These are phyloP conservation scores for Claviceps spartinae DNA, from an alignment of 2,329 filamentous ascomycete species.

Conservation along the genomic window DNA sequence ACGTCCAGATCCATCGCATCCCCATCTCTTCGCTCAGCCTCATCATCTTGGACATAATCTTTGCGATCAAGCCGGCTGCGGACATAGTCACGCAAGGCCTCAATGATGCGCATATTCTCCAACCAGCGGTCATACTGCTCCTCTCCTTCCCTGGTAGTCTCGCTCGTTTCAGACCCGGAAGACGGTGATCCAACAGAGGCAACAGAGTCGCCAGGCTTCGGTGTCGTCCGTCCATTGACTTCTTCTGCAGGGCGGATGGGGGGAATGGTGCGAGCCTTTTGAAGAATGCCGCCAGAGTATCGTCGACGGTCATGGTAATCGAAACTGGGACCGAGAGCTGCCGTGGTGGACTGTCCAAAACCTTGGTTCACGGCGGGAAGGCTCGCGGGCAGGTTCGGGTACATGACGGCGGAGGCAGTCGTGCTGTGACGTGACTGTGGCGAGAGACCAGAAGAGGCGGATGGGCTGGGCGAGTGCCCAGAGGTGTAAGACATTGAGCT, in stretches of 20 bases:
- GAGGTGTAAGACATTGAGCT: conserved; percentile 66
- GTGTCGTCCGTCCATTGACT: conserved; percentile 27
- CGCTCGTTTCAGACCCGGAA: conserved; percentile 40
- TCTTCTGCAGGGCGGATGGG: conserved; percentile 24
- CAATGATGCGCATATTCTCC: conserved; percentile 51
- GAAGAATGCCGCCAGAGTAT: conserved; percentile 54
- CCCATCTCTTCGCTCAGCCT: conserved; percentile 8
- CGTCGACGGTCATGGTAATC: conserved; percentile 49
- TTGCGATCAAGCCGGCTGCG: conserved; percentile 40
- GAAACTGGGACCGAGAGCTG: conserved; percentile 56
- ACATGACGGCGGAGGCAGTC: conserved; percentile 49
- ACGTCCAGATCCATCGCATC: conserved; percentile 25
- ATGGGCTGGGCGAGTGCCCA: conserved; percentile 60
- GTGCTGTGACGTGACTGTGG: conserved; percentile 50
- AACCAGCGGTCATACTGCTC: conserved; percentile 52
- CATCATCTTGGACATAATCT: conserved; percentile 33
- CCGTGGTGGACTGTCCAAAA: conserved; percentile 55
- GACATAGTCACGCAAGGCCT: conserved; percentile 46
- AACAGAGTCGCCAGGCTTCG: conserved; percentile 29
- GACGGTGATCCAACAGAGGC: conserved; percentile 38
- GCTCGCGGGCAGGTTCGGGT: conserved; percentile 49
- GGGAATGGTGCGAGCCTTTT: conserved; percentile 37
- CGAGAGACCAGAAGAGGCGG: conserved; percentile 51
- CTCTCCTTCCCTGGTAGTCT: conserved; percentile 40
- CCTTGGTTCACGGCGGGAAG: conserved; percentile 53